Base-by-base conservation (phyloP, 2,329 filamentous ascomycete genomes). In the Chaetomium sp. region DNA sequence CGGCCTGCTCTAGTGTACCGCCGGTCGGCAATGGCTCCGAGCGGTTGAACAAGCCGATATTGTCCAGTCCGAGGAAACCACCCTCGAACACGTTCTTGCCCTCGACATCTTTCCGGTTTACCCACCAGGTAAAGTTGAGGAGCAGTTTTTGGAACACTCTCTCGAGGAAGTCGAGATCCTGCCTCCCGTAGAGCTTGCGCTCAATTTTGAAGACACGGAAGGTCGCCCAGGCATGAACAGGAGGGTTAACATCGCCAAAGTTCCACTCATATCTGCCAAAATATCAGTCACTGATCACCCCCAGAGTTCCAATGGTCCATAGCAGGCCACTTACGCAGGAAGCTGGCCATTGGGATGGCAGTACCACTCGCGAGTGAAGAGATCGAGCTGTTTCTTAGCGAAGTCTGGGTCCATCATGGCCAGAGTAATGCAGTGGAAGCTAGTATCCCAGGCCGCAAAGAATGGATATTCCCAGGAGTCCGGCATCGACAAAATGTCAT, bases 391-490 rank as follows among this genome's bases (percentile, higher is more conserved):
- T 81, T 97, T 97, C 85, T 98, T 98, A 62, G 94, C 93, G 73
- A 97, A 97, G 50, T 97, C 94, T 0, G 94, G 95, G 73, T 98
- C 94, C 68, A 98, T 93, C 93, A 98, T 97, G 47, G 95, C 91
- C 67, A 98, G 80, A 0, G 93, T 92, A 71, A 98, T 97, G 75
- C 93, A 97, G 79, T 98, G 95, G 78, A 98, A 98, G 5, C 93
- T 94, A 62, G 91, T 94, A 76, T 98, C 94, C 94, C 94, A 98
- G 4, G 94, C 94, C 23, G 93, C 93, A 76, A 97, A 97, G 81
- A 97, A 98, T 0, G 94, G 94, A 72, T 98, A 98, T 74, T 98
- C 94, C 94, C 94, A 98, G 0, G 93, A 97, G 76, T 98, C 94
- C 0, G 94, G 95, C 94, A 98, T 97, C 0, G 94, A 97, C 38